Percentiles rank a stretch among this genome's conserved stretches.
phyloP scores from a whole-genome alignment of 805 yeast species.

The Lachancea nothofagi region DNA sequence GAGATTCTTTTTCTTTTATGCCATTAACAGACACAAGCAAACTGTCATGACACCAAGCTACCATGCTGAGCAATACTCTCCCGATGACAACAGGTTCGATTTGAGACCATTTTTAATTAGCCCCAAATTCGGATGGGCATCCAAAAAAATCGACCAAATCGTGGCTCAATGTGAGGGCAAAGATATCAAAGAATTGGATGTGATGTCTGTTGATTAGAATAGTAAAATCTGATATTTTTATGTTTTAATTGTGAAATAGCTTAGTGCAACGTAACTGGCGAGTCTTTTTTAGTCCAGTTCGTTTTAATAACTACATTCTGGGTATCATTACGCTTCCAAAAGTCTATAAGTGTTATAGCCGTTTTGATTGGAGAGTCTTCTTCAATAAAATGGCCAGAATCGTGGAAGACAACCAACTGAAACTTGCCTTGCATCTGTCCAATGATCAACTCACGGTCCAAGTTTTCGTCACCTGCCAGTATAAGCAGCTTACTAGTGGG shows the following conservation, averaged over 20 bases:
- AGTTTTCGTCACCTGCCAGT: slow-evolving; percentile 81
- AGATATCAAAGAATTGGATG: slow-evolving; percentile 18
- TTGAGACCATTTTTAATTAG: slow-evolving; percentile 91
- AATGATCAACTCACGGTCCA: slow-evolving; percentile 79
- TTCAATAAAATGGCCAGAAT: slow-evolving; percentile 90
- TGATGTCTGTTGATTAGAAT: slow-evolving; percentile 29
- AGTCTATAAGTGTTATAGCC: slow-evolving; percentile 46
- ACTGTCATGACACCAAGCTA: slow-evolving; percentile 96
- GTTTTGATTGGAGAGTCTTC: slow-evolving; percentile 78
- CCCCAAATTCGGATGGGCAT: slow-evolving; percentile 86
- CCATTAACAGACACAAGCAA: slow-evolving; percentile 93
- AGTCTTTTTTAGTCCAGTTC: slow-evolving; percentile 33
- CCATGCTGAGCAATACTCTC: slow-evolving; percentile 97
- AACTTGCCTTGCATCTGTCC: slow-evolving; percentile 99
- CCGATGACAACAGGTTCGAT: slow-evolving; percentile 96
- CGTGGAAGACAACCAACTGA: slow-evolving; percentile 77
- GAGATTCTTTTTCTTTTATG: slow-evolving; percentile 86
- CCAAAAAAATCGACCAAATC: slow-evolving; percentile 77
- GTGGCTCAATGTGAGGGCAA: slow-evolving; percentile 53
- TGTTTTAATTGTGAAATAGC: not conserved
- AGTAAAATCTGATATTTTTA: too few species aligned
- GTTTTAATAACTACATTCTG: slow-evolving; percentile 33
- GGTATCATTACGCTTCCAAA: slow-evolving; percentile 40
- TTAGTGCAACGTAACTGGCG: not conserved
- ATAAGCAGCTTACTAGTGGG: slow-evolving; percentile 65